Percentiles rank a stretch among this genome's conserved stretches.
Evolutionary conservation across 441 rosid species (phyloP).

Genomic region (Erodium moschatum): DNA sequence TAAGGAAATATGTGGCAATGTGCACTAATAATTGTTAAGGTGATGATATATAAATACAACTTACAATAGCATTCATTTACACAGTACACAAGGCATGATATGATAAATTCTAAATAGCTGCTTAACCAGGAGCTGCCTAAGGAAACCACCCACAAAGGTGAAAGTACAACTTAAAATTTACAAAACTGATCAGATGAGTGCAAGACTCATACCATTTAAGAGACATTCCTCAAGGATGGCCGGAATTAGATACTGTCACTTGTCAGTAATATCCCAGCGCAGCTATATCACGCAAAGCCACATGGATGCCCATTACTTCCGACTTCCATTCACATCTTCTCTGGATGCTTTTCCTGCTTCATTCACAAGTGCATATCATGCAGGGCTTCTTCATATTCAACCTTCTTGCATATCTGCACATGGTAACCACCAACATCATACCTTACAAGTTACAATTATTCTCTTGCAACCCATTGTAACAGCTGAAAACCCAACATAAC

Average conservation of each 20-base stretch:
- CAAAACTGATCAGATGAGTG: slow-evolving; percentile 37
- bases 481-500: background rate
- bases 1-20: background rate
- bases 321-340: slow-evolving; percentile 10
- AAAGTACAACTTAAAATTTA: slow-evolving; percentile 20
- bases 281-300: slow-evolving; percentile 15
- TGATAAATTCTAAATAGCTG: slow-evolving; percentile 18
- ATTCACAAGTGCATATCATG: background rate
- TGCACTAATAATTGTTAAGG: background rate
- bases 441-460: too few relatives aligned
- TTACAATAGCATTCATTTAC: slow-evolving; percentile 19
- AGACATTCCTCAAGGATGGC: slow-evolving; percentile 16
- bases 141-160: background rate
- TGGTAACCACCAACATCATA: slow-evolving; percentile 4
- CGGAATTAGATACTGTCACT: slow-evolving; percentile 1
- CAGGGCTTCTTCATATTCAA: slow-evolving; percentile 20
- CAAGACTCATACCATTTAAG: slow-evolving; percentile 17
- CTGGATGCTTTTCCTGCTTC: slow-evolving; percentile 3
- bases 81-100: slow-evolving; percentile 9
- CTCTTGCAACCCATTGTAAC: background rate
- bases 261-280: background rate
- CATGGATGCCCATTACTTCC: slow-evolving; percentile 10
- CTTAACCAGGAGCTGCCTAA: slow-evolving; percentile 11
- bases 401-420: slow-evolving; percentile 30
- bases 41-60: background rate